A percentile compares a stretch with the other conserved stretches of the same genome.
These are phyloP conservation scores for Ustulina deusta DNA, from an alignment of 2,329 filamentous ascomycete species.

Conservation along the genomic window DNA sequence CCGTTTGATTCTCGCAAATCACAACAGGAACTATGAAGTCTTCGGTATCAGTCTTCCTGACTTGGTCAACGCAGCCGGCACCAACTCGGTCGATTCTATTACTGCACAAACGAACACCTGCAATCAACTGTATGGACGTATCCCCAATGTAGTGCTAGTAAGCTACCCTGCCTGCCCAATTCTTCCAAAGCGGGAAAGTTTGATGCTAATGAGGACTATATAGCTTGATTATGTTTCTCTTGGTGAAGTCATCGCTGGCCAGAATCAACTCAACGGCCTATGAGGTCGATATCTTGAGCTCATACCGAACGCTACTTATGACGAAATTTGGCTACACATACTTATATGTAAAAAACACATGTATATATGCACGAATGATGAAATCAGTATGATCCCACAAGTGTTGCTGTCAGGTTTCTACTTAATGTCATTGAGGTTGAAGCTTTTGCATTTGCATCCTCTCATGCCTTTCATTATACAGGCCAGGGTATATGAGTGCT, in stretches of 20 bases:
- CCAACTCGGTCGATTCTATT: constrained; percentile 61
- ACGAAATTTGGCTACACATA: constrained; percentile 20
- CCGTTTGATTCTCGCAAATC: constrained; percentile 61
- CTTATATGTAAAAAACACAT: not conserved
- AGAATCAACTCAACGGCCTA: constrained; percentile 55
- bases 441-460: not conserved
- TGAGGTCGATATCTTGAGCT: constrained; percentile 25
- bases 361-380: constrained; percentile 18
- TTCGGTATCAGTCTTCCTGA: constrained; percentile 55
- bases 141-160: constrained; percentile 56
- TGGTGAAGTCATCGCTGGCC: constrained; percentile 56
- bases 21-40: constrained; percentile 53
- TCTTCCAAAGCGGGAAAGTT: not conserved
- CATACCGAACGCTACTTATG: not conserved
- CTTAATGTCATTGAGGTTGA: not conserved
- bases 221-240: constrained; percentile 59
- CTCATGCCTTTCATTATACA: not conserved
- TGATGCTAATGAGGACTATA: constrained; percentile 36
- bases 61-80: constrained; percentile 53
- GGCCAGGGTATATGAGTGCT: not conserved
- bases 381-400: not conserved
- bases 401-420: not conserved
- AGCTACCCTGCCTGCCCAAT: constrained; percentile 35
- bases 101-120: constrained; percentile 56
- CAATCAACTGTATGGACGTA: constrained; percentile 47